A percentile compares a stretch with the other conserved stretches of the same genome.
phyloP scores from a whole-genome alignment of 345 rosid species.

The Citrus australasica region DNA sequence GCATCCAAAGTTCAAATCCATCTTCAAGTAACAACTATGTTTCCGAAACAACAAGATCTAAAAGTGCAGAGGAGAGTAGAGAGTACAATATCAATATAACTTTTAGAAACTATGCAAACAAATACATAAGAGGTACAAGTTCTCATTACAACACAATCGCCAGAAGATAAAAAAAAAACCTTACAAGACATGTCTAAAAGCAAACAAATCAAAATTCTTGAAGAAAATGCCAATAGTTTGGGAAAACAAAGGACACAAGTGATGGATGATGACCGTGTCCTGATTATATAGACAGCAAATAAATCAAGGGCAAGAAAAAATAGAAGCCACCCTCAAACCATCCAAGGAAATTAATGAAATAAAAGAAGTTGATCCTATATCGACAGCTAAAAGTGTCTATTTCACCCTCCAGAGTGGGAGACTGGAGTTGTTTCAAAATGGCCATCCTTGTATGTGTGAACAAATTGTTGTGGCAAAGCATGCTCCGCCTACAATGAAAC shows the following conservation, averaged over 20 bases:
- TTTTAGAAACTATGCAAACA: background rate
- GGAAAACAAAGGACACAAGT: constrained; percentile 13
- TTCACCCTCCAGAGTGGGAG: constrained; percentile 93
- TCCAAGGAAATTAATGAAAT: constrained; percentile 20
- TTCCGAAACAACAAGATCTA: background rate
- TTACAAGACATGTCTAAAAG: background rate
- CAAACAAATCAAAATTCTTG: constrained; percentile 2
- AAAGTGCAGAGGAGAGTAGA: background rate
- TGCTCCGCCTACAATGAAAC: constrained; percentile 67
- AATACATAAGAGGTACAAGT: background rate
- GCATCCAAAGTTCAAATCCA: background rate
- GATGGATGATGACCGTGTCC: background rate
- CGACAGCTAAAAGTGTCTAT: background rate
- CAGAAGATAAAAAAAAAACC: background rate
- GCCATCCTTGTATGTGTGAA: constrained; percentile 62
- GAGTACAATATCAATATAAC: background rate
- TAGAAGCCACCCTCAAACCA: constrained; percentile 16
- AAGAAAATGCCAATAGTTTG: constrained; percentile 9
- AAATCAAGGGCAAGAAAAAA: constrained; percentile 14
- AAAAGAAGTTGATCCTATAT: constrained; percentile 15
- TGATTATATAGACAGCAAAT: constrained; percentile 14
- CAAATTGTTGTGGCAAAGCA: constrained; percentile 81
- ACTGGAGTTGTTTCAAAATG: constrained; percentile 81
- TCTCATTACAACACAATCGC: constrained; percentile 20
- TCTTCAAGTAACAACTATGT: background rate